Evolutionary conservation across 768 basidiomycete genomes (phyloP).

Genomic region (Lactifluus echinatus): DNA sequence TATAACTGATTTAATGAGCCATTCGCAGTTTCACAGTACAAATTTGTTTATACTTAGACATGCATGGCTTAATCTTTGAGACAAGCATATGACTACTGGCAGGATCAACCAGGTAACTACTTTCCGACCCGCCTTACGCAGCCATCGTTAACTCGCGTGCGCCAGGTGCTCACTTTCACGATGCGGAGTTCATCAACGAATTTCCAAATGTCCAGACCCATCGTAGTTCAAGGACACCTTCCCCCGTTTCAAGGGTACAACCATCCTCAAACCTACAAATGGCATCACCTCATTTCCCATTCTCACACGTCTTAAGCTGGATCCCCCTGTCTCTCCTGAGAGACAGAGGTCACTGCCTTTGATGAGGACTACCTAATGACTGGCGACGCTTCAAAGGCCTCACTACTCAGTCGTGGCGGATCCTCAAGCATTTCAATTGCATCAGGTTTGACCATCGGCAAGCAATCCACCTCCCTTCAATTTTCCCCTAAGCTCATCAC

Average conservation of each 20-base stretch:
- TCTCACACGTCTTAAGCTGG: constrained; percentile 37
- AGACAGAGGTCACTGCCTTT: constrained; percentile 28
- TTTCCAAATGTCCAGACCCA: neutral
- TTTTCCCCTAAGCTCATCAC: constrained; percentile 20
- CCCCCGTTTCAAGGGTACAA: constrained; percentile 14
- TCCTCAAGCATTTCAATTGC: constrained; percentile 30
- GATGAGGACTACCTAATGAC: constrained; percentile 14
- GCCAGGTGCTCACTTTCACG: no score
- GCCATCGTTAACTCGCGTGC: no score
- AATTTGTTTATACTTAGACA: no score
- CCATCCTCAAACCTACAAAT: constrained; percentile 19
- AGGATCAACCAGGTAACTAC: no score
- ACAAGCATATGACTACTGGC: no score
- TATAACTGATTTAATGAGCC: no score
- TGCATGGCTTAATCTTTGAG: no score
- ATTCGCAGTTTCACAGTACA: no score
- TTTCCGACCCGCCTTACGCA: no score
- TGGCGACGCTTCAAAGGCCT: neutral
- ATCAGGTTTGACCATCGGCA: constrained; percentile 30
- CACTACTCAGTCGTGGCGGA: constrained; percentile 17
- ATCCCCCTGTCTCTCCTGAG: constrained; percentile 25
- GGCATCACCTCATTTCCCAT: constrained; percentile 37
- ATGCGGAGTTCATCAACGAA: neutral
- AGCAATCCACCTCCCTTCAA: constrained; percentile 30
- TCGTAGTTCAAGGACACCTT: neutral